Conservation (phyloP, 495 filamentous ascomycete species). For the Podospora tetraspora region DNA sequence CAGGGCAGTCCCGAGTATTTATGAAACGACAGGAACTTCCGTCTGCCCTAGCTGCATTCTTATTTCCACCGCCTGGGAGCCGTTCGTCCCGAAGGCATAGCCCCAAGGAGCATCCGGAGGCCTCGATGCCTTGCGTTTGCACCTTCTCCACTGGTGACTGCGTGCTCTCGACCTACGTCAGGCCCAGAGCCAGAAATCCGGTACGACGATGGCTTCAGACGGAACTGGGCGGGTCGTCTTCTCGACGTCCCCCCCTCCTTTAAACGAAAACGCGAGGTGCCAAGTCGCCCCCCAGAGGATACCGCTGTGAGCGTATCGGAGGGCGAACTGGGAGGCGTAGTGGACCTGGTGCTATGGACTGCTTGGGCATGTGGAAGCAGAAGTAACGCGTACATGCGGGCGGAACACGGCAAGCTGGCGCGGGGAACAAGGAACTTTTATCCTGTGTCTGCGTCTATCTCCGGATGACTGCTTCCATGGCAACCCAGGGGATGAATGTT, state of each 20-base stretch:
- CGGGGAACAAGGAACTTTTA: not conserved
- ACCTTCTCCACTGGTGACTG: not conserved
- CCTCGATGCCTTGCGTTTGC: not conserved
- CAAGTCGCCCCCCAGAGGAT: not conserved
- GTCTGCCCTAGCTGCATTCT: not conserved
- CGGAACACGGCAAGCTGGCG: not conserved
- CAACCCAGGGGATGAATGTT: not conserved
- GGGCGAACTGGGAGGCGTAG: not conserved
- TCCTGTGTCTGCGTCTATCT: not conserved
- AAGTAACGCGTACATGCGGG: not conserved
- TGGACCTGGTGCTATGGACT: not conserved
- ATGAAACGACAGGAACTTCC: not conserved
- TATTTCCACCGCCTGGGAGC: not conserved
- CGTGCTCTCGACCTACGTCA: not conserved
- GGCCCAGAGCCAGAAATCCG: not conserved
- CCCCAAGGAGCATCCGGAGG: not conserved
- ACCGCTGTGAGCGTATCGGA: not conserved
- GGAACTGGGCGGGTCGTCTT: not conserved
- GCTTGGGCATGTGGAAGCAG: not conserved
- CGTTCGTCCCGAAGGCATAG: not conserved
- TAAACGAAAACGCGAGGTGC: not conserved
- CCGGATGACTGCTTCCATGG: not conserved
- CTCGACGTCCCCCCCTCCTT: not conserved
- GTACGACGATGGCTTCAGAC: not conserved
- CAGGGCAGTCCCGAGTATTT: not conserved